phyloP scores from a whole-genome alignment of 371 early-diverging fungal species.

The Paraphysoderma sedebokerense region DNA sequence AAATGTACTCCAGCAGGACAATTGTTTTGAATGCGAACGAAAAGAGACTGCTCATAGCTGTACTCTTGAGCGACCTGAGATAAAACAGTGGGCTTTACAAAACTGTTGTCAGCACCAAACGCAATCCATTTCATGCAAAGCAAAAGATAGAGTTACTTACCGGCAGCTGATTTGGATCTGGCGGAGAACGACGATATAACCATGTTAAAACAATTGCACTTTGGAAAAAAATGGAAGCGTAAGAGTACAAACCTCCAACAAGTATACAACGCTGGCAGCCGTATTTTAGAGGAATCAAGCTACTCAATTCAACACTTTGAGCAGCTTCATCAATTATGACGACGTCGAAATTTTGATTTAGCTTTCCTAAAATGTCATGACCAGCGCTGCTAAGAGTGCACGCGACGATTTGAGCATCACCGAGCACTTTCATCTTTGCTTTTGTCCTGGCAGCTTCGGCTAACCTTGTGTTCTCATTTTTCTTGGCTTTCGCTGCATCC shows the following conservation, averaged over 20 bases:
- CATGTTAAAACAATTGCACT: not conserved
- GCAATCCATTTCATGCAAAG: not conserved
- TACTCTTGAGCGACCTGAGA: slow-evolving; percentile 51
- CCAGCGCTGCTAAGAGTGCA: slow-evolving; percentile 76
- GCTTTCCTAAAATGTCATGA: slow-evolving; percentile 52
- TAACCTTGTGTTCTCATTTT: slow-evolving; percentile 21
- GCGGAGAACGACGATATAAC: not conserved
- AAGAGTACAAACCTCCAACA: slow-evolving; percentile 54
- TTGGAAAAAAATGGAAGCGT: not conserved
- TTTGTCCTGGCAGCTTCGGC: slow-evolving; percentile 30
- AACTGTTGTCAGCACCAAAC: not conserved
- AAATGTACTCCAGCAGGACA: slow-evolving; percentile 45
- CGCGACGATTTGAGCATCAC: slow-evolving; percentile 53
- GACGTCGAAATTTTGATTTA: slow-evolving; percentile 45
- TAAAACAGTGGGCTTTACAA: slow-evolving; percentile 77
- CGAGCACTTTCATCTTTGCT: slow-evolving; percentile 46
- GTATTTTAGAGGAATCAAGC: slow-evolving; percentile 79
- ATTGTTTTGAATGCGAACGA: slow-evolving; percentile 56
- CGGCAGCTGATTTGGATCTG: slow-evolving; percentile 95
- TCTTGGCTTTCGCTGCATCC: slow-evolving; percentile 20
- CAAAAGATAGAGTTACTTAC: not conserved
- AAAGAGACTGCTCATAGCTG: slow-evolving; percentile 76
- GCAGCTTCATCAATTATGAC: slow-evolving; percentile 97
- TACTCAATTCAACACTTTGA: slow-evolving; percentile 81
- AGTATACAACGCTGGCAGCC: slow-evolving; percentile 67